Conservation (phyloP, 202 grass and related monocot genomes). For the Schoenoplectus triqueter region DNA sequence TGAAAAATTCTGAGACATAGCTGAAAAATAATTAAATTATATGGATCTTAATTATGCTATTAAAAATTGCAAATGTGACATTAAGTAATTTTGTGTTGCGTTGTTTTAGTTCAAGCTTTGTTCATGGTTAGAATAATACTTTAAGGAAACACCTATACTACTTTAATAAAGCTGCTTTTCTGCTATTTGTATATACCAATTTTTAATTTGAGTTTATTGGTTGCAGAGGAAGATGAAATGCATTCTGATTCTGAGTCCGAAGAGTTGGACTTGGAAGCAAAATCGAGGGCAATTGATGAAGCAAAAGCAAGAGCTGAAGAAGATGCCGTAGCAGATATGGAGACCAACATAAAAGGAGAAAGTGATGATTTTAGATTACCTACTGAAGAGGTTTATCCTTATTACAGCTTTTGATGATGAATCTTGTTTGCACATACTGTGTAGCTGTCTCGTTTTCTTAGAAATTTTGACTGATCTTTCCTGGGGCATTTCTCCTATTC, state of each 20-base stretch:
- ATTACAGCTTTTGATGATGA: not conserved
- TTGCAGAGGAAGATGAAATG: constrained; percentile 45
- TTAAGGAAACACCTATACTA: not conserved
- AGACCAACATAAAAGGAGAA: constrained; percentile 75
- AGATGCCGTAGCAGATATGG: constrained; percentile 70
- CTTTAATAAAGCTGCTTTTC: no score
- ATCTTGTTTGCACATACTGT: not conserved
- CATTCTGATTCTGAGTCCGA: constrained; percentile 67
- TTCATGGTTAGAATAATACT: no score
- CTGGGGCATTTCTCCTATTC: not conserved
- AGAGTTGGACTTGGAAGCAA: constrained; percentile 68
- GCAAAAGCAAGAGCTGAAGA: constrained; percentile 50
- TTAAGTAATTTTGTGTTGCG: not conserved
- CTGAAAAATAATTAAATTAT: not conserved
- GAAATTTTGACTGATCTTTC: not conserved
- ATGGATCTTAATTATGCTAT: no score
- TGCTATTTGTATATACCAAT: not conserved
- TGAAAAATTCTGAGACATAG: no score
- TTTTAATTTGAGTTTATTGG: constrained; percentile 17
- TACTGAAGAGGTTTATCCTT: constrained; percentile 63
- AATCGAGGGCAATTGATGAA: constrained; percentile 71
- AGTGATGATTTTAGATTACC: constrained; percentile 89
- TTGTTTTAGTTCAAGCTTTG: not conserved
- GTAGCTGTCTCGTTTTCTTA: constrained; percentile 21
- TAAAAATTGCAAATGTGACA: not conserved